Evolutionary conservation across 2,329 filamentous ascomycete genomes (phyloP), one percentile per base, ranked within the genome.

Genomic region (Aspergillus eucalypticola): DNA sequence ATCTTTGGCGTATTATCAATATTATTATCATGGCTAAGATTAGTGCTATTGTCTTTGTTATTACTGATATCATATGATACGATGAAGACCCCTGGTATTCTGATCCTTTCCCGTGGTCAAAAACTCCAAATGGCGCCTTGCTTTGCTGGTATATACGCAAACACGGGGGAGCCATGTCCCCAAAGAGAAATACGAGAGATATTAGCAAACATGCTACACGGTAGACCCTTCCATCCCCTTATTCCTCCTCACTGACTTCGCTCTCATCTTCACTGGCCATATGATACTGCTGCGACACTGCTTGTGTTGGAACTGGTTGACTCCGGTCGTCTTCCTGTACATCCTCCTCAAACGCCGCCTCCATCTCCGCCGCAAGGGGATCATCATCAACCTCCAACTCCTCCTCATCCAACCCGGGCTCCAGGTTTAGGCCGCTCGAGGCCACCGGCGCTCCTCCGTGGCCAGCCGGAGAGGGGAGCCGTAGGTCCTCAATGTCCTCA

Each of bases 161-260:
- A 62, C 52, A 53, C 50, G 38, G 42, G 44, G 48, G 19, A 35
- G 51, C 5, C 10, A 13, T 35, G 32, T 11, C 32, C 32, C 32
- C 32, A 35, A 35, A 35, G 32, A 35, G 32, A 35, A 35, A 35
- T 35, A 35, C 32, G 11, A 35, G 32, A 35, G 32, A 35, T 13
- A 35, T 35, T 35, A 35, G 32, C 32, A 35, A 35, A 35, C 32
- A 35, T 35, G 32, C 32, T 35, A 13, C 32, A 35, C 11, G 11
- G 11, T 23, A 63, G 10, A 48, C 49, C 13, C 10, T n/a, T 56
- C 8, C 4, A 58, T 73, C 57, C 8, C 4, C 58, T 75, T 64
- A 88, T 70, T 88, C 86, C 71, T 88, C 86, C 70, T 88, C 86
- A 65, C 86, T 88, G 56, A 88, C 86, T 66, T 87, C 85, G 65